Base-by-base conservation (phyloP, 306 rosid species). In the Betula pendula region DNA sequence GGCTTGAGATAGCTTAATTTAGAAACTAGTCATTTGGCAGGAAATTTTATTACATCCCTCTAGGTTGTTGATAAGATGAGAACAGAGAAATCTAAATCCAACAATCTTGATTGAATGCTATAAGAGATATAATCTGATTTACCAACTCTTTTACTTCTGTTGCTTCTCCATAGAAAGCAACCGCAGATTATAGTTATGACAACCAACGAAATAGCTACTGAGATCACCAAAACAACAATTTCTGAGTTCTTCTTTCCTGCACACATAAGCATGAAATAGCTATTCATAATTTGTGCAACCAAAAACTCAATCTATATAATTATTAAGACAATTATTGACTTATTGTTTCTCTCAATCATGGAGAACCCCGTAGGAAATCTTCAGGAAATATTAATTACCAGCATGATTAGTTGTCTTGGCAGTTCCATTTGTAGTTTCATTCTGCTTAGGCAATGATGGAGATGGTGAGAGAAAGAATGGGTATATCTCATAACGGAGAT, bases 401-500 rank as follows among this genome's bases (percentile, higher is more conserved):
- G 69, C 44, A 60, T 3, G 20, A 35, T 1, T 8, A 24, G 75
- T 47, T 74, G 71, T n/a, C 29, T 49, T 59, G 6, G 33, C 20
- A 67, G 66, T 67, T 66, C 51, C 11, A 33, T 67, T 35, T 10
- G 49, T 63, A 19, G 74, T 50, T 12, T 5, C 19, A 12, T 53
- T 72, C 24, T 31, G 52, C 67, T 3, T 70, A 8, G 42, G 19
- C 51, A 49, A 14, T 19, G 43, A 3, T 49, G 42, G 50, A 9
- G 35, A 20, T 5, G 68, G 58, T 45, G 72, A 47, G 78, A 51
- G 49, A 58, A 70, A 56, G 43, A 79, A 83, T 0, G 68, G 33
- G 42, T 71, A 53, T 24, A 2, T 75, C 27, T 83, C 81, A 11
- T 65, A 83, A 8, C 68, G 81, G 43, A 83, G 72, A 79, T 47